Evolutionary conservation across 1,139 yeast genomes (phyloP), one percentile per base, ranked within the genome.

Genomic region (Yamadazyma dendronema): DNA sequence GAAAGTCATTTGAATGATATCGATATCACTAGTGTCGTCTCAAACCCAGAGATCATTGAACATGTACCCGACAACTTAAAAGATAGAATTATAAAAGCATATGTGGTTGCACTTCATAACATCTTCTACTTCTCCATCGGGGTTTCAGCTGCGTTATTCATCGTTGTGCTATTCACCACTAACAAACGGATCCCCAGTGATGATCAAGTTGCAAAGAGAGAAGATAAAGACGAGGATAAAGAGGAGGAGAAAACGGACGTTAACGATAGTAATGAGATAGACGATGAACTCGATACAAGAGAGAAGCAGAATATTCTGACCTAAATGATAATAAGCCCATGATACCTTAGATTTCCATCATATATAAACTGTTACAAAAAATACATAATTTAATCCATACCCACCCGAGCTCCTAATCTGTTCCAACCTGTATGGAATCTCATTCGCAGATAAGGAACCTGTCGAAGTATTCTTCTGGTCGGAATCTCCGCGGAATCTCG

Each of bases 111-210:
- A 3, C 49, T 75, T 30, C 57, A 56, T 34, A 64, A 67, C 44
- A 69, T 69, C 3, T 74, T 67, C 40, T 73, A 67, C 49, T 56
- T 67, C 32, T 52, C 63, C 3, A 50, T 72, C 28, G 77, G 65
- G 0, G 51, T 63, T 24, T 58, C 70, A 2, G 44, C 50, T 4
- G 39, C 59, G 12, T 51, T 66, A 4, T 53, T 70, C 9, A 31
- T 72, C 1, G 43, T 55, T 10, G 43, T 65, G 0, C 14, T 64
- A 1, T 62, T 69, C 41, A 56, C 67, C 12, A 67, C 77, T 2
- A 67, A 65, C 41, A 59, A 59, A 36, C 57, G 50, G 35, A 52
- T 73, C 10, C 80, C 80, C 1, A 58, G 51, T 36, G 50, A 54
- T 25, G 44, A 49, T 21, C 61, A 65, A 28, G 56, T 64, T 14